Base-by-base conservation (phyloP, 1,284 basidiomycete genomes). In the Earliella scabrosa region DNA sequence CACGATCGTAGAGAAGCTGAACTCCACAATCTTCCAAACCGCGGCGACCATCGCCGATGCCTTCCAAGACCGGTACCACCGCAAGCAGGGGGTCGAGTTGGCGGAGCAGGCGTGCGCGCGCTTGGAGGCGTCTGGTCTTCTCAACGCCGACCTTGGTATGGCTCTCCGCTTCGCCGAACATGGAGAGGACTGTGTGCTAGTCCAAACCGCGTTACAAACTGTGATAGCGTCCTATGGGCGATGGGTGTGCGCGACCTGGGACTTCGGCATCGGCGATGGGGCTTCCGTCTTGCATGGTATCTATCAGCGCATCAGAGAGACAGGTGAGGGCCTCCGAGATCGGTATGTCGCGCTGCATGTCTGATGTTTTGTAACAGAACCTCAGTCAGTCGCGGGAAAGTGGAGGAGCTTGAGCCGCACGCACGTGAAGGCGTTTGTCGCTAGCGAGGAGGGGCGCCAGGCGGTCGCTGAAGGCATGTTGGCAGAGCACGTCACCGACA, bases 401-500 rank as follows among this genome's bases (percentile, higher is more conserved):
- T 85, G 83, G 83, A 75, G 82, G 45, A 73, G 80, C 24, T 58
- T 85, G 54, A 79, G 80, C 39, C 74, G 81, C 53, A 70, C 69
- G 36, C 76, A 83, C 52, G 69, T 77, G 23, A 77, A 74, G 57
- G 66, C 73, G 50, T 68, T 44, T 3, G 31, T 39, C 10, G 66
- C 65, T 7, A 69, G 71, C 16, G 66, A 68, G 14, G 74, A 76
- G 53, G 39, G 69, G 68, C 11, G n/a, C 5, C 11, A 14, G 16
- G 39, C 21, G 21, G 11, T 14, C 1, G 23, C 74, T 44, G 72
- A 80, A 61, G 67, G 74, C 27, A 71, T 74, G 49, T 71, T 58
- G 7, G 18, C 23, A 73, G 0, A 71, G 26, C 21, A 34, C 16
- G 10, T 82, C 39, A 71, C 74, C 57, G 73, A 78, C 55, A 72